Evolutionary conservation across 805 yeast genomes (phyloP).

Genomic region (Starmerella gropengiesseri): DNA sequence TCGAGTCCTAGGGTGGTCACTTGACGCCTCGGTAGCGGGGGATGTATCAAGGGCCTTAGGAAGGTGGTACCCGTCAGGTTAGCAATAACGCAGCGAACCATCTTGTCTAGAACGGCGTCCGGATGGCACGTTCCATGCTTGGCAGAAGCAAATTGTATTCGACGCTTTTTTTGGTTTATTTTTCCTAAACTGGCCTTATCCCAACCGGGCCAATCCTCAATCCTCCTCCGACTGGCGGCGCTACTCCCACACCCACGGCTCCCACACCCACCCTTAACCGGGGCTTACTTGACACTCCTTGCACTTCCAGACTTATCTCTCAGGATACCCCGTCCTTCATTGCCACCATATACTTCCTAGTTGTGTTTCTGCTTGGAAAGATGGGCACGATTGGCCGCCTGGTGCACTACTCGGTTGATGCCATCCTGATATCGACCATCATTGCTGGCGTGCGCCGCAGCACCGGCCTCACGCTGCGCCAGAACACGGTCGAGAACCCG

Average conservation of each 20-base stretch:
- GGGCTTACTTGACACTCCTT: background rate
- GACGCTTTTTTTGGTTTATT: conserved; percentile 5
- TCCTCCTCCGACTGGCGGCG: background rate
- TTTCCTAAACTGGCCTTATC: no score
- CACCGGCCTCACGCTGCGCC: conserved; percentile 59
- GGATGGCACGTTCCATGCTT: conserved; percentile 26
- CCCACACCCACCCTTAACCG: background rate
- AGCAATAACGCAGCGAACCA: conserved; percentile 29
- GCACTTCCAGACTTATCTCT: background rate
- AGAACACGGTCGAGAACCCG: conserved; percentile 39
- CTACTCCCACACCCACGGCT: background rate
- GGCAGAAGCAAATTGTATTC: conserved; percentile 5
- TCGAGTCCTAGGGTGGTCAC: conserved; percentile 27
- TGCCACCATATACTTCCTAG: background rate
- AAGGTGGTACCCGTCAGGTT: conserved; percentile 27
- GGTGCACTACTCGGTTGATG: conserved; percentile 64
- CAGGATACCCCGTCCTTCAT: background rate
- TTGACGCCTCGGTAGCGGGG: conserved; percentile 23
- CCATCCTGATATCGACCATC: conserved; percentile 66
- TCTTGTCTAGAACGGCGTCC: conserved; percentile 27
- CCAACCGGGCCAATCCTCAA: no score
- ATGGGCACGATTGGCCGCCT: conserved; percentile 44
- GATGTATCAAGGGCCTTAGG: conserved; percentile 21
- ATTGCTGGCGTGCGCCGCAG: conserved; percentile 78
- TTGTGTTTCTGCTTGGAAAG: background rate